These are phyloP conservation scores for Lentinula lateritia DNA, from an alignment of 768 basidiomycete genomes.

Conservation along the genomic window DNA sequence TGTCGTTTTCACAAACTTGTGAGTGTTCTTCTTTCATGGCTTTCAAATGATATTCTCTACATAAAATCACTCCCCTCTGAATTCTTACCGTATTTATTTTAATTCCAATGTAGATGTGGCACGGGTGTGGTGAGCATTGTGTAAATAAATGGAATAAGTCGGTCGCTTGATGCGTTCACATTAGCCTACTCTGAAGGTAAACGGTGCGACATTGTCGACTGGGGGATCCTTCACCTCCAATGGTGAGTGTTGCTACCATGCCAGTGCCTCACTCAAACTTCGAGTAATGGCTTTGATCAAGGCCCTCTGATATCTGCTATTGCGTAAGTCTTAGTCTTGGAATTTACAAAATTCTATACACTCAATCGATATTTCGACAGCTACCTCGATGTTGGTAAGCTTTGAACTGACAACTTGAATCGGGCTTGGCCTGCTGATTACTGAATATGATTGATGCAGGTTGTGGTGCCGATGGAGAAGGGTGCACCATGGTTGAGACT, in stretches of 20 bases:
- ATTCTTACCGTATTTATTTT: too few relatives aligned
- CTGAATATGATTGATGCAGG: slow-evolving; percentile 12
- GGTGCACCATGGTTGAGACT: slow-evolving; percentile 29
- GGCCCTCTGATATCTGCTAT: slow-evolving; percentile 24
- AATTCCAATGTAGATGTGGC: not conserved
- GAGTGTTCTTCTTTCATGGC: not conserved
- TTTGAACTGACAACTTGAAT: not conserved
- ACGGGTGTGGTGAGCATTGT: not conserved
- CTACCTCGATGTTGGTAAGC: slow-evolving; percentile 1
- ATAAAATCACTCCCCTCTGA: too few relatives aligned
- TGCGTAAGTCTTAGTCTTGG: slow-evolving; percentile 17
- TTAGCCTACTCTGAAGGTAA: slow-evolving; percentile 12
- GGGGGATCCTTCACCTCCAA: slow-evolving; percentile 21
- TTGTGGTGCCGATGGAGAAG: slow-evolving; percentile 31
- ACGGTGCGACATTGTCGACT: slow-evolving; percentile 20
- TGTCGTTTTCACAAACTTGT: slow-evolving; percentile 3
- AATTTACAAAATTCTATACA: not conserved
- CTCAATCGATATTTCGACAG: not conserved
- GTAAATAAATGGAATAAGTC: too few relatives aligned
- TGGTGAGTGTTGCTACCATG: not conserved
- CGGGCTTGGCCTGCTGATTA: not conserved
- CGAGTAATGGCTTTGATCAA: not conserved
- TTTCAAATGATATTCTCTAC: too few relatives aligned
- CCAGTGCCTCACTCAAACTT: too few relatives aligned
- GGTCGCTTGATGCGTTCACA: not conserved